A percentile compares a stretch with the other conserved stretches of the same genome.
Conservation (phyloP, 2,329 filamentous ascomycete species). For the Capronia coronata region DNA sequence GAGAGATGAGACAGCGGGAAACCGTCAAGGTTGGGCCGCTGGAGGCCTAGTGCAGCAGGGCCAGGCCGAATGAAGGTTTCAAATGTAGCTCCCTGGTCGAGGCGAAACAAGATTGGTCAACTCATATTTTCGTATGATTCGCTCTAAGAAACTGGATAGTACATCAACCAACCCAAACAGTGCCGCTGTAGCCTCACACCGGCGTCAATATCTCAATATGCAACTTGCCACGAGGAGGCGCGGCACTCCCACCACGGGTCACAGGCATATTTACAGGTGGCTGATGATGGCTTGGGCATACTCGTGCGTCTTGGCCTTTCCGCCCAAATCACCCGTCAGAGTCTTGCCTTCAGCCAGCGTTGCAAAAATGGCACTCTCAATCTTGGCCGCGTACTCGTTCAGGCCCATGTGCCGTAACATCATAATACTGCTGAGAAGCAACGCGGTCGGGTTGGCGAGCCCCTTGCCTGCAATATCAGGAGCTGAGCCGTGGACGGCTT, state of each 20-base stretch:
- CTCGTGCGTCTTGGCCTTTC: conserved; percentile 91
- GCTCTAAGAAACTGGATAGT: conserved; percentile 18
- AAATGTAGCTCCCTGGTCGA: too few species aligned
- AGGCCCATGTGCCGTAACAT: conserved; percentile 99
- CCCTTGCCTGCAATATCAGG: conserved; percentile 95
- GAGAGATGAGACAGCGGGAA: conserved; percentile 33
- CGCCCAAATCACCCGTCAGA: conserved; percentile 91
- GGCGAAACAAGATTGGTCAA: not conserved
- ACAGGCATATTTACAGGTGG: conserved; percentile 38
- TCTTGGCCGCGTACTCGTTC: conserved; percentile 72
- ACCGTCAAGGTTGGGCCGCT: conserved; percentile 46
- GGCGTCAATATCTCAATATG: not conserved
- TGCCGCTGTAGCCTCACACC: not conserved
- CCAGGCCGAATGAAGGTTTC: not conserved
- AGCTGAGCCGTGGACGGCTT: conserved; percentile 96
- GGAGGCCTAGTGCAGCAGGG: conserved; percentile 9
- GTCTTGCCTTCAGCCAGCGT: conserved; percentile 92
- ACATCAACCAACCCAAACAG: conserved; percentile 10
- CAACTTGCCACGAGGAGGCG: not conserved
- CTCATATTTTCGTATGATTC: conserved; percentile 9
- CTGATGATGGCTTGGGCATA: conserved; percentile 88
- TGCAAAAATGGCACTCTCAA: conserved; percentile 92
- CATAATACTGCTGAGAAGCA: conserved; percentile 96
- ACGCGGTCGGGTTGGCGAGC: conserved; percentile 93
- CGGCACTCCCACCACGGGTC: too few species aligned